Conservation (phyloP, 2,329 filamentous ascomycete genomes). For the Pseudogymnoascus pannorum region DNA sequence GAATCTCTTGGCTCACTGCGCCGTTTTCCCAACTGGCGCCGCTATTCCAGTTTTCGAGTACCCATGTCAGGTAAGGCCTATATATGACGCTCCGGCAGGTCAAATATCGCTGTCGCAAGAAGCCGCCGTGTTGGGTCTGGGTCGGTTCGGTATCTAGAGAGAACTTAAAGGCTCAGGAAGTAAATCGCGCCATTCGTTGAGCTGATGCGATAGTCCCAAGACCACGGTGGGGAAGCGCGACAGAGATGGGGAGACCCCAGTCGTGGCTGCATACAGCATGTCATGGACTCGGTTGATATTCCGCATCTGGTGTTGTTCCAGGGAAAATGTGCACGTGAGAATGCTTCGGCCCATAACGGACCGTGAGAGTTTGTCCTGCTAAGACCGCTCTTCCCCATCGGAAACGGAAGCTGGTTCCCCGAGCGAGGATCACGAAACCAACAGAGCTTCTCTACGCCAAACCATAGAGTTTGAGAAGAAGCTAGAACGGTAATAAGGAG, state of each 20-base stretch:
- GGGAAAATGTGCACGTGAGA: background rate
- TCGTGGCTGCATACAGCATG: constrained; percentile 40
- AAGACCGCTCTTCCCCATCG: background rate
- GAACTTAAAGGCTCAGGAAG: constrained; percentile 39
- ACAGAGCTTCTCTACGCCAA: background rate
- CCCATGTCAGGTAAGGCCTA: constrained; percentile 44
- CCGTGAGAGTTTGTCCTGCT: background rate
- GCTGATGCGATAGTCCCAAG: constrained; percentile 40
- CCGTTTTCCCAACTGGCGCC: constrained; percentile 7
- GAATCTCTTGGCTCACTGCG: constrained; percentile 27
- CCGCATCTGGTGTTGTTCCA: background rate
- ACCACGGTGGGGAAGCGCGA: constrained; percentile 41
- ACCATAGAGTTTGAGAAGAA: background rate
- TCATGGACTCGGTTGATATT: constrained; percentile 39
- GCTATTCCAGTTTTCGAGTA: constrained; percentile 25
- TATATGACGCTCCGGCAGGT: constrained; percentile 47
- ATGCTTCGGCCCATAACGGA: background rate
- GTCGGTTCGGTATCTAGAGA: constrained; percentile 28
- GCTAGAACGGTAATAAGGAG: background rate
- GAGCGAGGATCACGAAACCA: background rate
- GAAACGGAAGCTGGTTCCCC: background rate
- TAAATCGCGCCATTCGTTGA: constrained; percentile 43
- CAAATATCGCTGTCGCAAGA: constrained; percentile 43
- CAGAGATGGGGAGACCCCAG: constrained; percentile 38
- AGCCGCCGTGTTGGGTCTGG: constrained; percentile 38